A percentile compares a stretch with the other conserved stretches of the same genome.
phyloP scores from a whole-genome alignment of 306 rosid species.

The Prunus fruticosa region DNA sequence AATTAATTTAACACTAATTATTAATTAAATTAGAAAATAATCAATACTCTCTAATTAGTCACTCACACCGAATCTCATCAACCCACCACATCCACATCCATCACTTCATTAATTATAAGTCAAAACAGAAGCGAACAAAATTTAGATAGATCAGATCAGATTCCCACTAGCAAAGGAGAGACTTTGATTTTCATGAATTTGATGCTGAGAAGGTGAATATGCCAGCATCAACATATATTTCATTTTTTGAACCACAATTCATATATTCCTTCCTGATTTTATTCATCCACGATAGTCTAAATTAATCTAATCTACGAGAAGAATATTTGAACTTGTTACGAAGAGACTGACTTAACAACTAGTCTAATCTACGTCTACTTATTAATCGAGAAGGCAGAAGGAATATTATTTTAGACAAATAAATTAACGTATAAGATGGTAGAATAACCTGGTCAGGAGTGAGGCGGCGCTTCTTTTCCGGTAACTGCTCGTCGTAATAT shows the following conservation, averaged over 20 bases:
- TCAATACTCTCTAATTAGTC: too few relatives aligned
- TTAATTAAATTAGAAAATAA: neutral
- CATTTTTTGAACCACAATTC: too few relatives aligned
- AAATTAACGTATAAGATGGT: too few relatives aligned
- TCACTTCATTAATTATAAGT: neutral
- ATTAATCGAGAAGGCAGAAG: neutral
- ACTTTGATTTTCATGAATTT: neutral
- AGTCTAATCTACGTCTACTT: too few relatives aligned
- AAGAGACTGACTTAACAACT: too few relatives aligned
- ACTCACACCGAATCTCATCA: too few relatives aligned
- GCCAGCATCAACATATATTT: neutral
- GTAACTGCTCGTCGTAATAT: conserved; percentile 81
- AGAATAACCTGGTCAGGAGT: conserved; percentile 71
- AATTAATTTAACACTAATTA: neutral
- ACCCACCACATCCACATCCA: too few relatives aligned
- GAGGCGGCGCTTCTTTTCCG: conserved; percentile 98
- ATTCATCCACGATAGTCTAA: too few relatives aligned
- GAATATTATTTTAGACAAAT: neutral
- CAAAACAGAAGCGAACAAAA: neutral
- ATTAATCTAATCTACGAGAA: too few relatives aligned
- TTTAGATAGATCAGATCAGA: neutral
- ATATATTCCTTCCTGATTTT: too few relatives aligned
- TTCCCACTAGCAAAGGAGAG: too few relatives aligned
- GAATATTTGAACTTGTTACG: too few relatives aligned
- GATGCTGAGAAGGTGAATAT: neutral